Percentiles rank a stretch among this genome's conserved stretches.
phyloP scores from a whole-genome alignment of 1,284 basidiomycete species.

The Sporisorium scitamineum region DNA sequence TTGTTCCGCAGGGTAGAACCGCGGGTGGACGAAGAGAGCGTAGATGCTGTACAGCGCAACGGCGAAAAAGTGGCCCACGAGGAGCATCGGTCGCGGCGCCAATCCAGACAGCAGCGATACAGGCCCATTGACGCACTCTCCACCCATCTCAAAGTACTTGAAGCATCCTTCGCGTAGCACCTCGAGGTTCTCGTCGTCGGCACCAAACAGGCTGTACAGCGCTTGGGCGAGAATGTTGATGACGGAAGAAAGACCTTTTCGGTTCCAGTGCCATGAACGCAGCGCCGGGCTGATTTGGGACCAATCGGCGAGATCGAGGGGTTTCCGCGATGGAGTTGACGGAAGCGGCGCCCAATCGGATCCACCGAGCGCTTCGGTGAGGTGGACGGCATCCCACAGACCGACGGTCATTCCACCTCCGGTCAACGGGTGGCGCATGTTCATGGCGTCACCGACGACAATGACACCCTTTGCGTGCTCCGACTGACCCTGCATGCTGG shows the following conservation, averaged over 20 bases:
- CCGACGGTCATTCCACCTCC: slow-evolving; percentile 75
- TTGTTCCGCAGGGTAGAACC: slow-evolving; percentile 23
- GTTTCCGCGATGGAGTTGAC: slow-evolving; percentile 9
- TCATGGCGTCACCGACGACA: slow-evolving; percentile 95
- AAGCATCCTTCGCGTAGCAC: slow-evolving; percentile 93
- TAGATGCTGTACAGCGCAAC: slow-evolving; percentile 95
- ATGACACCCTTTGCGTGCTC: slow-evolving; percentile 78
- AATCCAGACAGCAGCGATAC: slow-evolving; percentile 74
- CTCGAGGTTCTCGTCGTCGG: slow-evolving; percentile 77
- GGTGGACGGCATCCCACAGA: slow-evolving; percentile 66
- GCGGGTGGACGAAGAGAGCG: slow-evolving; percentile 77
- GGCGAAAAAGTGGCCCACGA: slow-evolving; percentile 92
- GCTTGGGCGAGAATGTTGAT: slow-evolving; percentile 69
- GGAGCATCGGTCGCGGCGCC: slow-evolving; percentile 79
- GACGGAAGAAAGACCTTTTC: slow-evolving; percentile 62
- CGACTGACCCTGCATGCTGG: slow-evolving; percentile 80
- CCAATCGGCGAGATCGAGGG: slow-evolving; percentile 59
- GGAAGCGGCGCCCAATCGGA: slow-evolving; percentile 54
- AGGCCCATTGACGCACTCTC: slow-evolving; percentile 87
- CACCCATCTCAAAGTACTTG: slow-evolving; percentile 95
- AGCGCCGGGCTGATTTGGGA: slow-evolving; percentile 50
- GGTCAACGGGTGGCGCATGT: slow-evolving; percentile 98
- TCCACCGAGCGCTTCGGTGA: slow-evolving; percentile 62
- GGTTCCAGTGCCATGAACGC: slow-evolving; percentile 65
- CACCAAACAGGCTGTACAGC: slow-evolving; percentile 67